phyloP scores from a whole-genome alignment of 768 basidiomycete species.

The Kwoniella sp. region DNA sequence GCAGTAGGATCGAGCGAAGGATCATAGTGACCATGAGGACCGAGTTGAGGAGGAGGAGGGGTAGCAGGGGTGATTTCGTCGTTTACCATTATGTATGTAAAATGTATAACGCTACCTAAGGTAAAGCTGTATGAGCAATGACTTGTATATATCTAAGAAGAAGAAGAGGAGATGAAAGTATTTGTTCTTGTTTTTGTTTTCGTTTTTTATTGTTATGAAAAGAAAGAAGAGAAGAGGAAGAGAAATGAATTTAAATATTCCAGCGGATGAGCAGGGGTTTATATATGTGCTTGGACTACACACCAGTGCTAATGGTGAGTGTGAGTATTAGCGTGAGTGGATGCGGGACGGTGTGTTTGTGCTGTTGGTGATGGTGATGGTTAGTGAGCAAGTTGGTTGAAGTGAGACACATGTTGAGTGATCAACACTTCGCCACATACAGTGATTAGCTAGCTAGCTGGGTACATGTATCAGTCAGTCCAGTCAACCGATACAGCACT shows the following conservation, averaged over 20 bases:
- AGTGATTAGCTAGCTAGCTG: too few relatives aligned
- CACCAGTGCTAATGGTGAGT: too few relatives aligned
- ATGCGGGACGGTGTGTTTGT: too few relatives aligned
- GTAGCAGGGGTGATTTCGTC: background rate
- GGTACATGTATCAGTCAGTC: too few relatives aligned
- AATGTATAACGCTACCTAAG: background rate
- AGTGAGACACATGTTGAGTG: background rate
- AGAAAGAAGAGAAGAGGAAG: slow-evolving; percentile 10
- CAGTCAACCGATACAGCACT: too few relatives aligned
- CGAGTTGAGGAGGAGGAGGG: slow-evolving; percentile 2
- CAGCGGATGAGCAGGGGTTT: slow-evolving; percentile 1
- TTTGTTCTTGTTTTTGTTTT: background rate
- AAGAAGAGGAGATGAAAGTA: slow-evolving; percentile 4
- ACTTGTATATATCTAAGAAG: too few relatives aligned
- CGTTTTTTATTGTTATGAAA: background rate
- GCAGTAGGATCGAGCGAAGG: slow-evolving; percentile 5
- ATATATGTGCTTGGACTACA: background rate
- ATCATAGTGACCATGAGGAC: too few relatives aligned
- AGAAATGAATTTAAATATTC: background rate
- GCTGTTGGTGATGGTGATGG: too few relatives aligned
- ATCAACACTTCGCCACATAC: background rate
- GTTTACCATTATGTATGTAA: background rate
- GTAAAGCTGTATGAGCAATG: background rate
- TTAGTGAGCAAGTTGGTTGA: background rate
- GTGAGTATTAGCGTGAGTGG: too few relatives aligned